phyloP scores from a whole-genome alignment of 2,329 filamentous ascomycete species.

The Neofusicoccum laricinum region DNA sequence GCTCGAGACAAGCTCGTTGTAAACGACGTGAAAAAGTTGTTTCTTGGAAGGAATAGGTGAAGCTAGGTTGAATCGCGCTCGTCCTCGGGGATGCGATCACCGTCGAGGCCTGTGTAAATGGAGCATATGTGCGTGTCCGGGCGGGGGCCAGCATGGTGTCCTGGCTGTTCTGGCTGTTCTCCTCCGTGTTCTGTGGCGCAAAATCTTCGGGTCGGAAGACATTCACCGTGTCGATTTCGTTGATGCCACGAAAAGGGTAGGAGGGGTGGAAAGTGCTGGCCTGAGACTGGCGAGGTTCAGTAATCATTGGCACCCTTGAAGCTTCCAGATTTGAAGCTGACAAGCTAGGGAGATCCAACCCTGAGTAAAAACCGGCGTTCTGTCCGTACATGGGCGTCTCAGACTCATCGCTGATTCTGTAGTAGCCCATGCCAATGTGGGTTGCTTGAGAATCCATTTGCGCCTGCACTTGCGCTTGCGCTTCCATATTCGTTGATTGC shows the following conservation, averaged over 20 bases:
- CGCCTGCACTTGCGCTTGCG: background rate
- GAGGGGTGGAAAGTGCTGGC: background rate
- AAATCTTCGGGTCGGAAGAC: background rate
- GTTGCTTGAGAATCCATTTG: background rate
- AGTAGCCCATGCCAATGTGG: constrained; percentile 19
- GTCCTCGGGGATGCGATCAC: background rate
- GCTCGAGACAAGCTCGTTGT: constrained; percentile 64
- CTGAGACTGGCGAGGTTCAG: constrained; percentile 7
- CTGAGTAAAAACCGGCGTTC: constrained; percentile 8
- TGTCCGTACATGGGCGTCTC: background rate
- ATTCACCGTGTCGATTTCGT: background rate
- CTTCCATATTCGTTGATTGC: background rate
- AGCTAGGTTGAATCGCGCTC: constrained; percentile 26
- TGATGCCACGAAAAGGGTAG: background rate
- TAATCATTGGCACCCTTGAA: background rate
- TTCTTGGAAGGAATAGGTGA: constrained; percentile 62
- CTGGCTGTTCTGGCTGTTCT: background rate
- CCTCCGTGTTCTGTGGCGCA: background rate
- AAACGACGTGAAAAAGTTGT: constrained; percentile 68
- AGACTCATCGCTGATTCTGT: background rate
- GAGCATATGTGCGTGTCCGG: background rate
- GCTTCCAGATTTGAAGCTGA: background rate
- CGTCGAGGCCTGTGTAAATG: background rate
- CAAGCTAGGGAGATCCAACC: constrained; percentile 8
- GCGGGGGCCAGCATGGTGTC: background rate